These are phyloP conservation scores for Pseudevernia furfuracea DNA, from an alignment of 495 filamentous ascomycete genomes.

Conservation along the genomic window DNA sequence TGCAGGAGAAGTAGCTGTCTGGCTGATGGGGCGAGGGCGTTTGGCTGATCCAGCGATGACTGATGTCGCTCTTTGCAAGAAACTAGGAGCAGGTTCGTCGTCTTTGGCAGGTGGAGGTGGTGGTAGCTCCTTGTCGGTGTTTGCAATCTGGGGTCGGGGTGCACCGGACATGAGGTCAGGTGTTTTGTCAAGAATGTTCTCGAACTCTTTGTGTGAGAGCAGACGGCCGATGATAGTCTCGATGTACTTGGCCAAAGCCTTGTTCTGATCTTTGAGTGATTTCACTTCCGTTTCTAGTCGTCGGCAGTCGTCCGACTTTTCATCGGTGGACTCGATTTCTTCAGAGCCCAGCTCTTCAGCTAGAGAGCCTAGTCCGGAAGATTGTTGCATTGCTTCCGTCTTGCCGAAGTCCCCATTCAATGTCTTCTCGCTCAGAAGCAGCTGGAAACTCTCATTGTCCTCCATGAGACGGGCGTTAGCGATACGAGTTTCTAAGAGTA, in stretches of 20 bases:
- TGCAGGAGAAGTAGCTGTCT: constrained; percentile 39
- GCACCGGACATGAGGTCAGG: constrained; percentile 47
- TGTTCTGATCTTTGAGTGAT: constrained; percentile 86
- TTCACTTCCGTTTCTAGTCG: constrained; percentile 74
- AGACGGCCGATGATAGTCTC: constrained; percentile 96
- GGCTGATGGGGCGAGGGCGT: constrained; percentile 49
- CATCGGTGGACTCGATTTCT: constrained; percentile 40
- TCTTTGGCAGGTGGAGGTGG: constrained; percentile 63
- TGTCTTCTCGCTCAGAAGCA: constrained; percentile 86
- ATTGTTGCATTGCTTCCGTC: constrained; percentile 66
- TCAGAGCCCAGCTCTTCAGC: constrained; percentile 80
- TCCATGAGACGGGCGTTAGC: constrained; percentile 94
- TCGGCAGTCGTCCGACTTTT: constrained; percentile 50
- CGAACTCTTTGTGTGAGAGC: constrained; percentile 87
- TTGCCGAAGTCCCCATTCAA: constrained; percentile 88
- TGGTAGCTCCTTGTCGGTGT: constrained; percentile 78
- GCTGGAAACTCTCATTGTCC: constrained; percentile 95
- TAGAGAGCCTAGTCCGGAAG: constrained; percentile 50
- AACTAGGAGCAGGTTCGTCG: constrained; percentile 39
- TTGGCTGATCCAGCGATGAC: constrained; percentile 42
- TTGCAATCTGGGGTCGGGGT: constrained; percentile 28
- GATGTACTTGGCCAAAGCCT: constrained; percentile 92
- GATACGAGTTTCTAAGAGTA: constrained; percentile 82
- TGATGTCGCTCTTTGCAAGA: constrained; percentile 73
- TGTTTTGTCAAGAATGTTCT: constrained; percentile 78